Conservation (phyloP, 495 filamentous ascomycete species). For the Penicillium desertorum region DNA sequence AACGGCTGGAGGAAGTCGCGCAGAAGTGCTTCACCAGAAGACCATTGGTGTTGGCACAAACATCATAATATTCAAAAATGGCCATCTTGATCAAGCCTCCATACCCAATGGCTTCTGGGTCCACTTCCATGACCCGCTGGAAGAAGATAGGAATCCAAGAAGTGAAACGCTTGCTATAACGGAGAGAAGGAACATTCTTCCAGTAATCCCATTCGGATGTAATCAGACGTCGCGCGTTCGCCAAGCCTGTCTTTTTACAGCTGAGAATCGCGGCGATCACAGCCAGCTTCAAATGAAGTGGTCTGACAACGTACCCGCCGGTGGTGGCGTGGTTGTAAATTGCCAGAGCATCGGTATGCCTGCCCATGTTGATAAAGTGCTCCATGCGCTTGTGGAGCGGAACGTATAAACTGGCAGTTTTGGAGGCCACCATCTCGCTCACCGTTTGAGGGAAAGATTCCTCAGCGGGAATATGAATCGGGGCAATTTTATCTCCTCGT, state of each 20-base stretch:
- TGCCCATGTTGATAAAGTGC: constrained; percentile 39
- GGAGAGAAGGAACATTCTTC: constrained; percentile 9
- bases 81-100: constrained; percentile 37
- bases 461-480: constrained; percentile 21
- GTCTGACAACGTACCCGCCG: constrained; percentile 30
- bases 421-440: constrained; percentile 27
- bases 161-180: constrained; percentile 21
- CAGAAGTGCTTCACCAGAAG: constrained; percentile 40
- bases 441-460: constrained; percentile 28
- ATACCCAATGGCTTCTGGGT: constrained; percentile 16
- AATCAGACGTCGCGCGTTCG: constrained; percentile 33
- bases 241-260: constrained; percentile 26
- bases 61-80: constrained; percentile 41
- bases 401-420: constrained; percentile 34
- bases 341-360: constrained; percentile 30
- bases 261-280: constrained; percentile 39
- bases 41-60: constrained; percentile 35
- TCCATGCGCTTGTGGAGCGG: constrained; percentile 40
- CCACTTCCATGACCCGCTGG: constrained; percentile 35
- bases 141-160: constrained; percentile 41
- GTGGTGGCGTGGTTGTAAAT: constrained; percentile 31
- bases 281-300: constrained; percentile 39
- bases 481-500: constrained; percentile 13
- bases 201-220: constrained; percentile 30
- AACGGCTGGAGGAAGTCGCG: constrained; percentile 27